Base-by-base conservation (phyloP, 2,329 filamentous ascomycete species). In the Scleromitrula shiraiana region DNA sequence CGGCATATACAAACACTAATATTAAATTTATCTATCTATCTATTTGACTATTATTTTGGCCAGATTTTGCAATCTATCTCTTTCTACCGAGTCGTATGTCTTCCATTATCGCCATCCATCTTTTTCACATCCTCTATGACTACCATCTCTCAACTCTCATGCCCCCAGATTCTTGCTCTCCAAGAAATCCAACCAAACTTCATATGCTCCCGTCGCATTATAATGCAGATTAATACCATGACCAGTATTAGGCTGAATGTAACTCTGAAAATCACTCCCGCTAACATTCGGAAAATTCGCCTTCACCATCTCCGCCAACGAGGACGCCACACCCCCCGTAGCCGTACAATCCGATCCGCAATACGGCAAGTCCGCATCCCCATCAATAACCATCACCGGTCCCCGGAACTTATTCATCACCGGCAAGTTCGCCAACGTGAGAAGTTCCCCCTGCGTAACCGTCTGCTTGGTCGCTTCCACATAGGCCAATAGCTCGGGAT, bases 311-410 rank as follows among this genome's bases (percentile, higher is more conserved):
- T 64, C 56, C 1, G 68, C 61, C 30, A 57, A 45, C 4, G 41
- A 50, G 2, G 49, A 17, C 3, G 50, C 46, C n/a, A 32, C 51
- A 33, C 62, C 54, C 12, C 64, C 67, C 0, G 71, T 75, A 17
- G 63, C 66, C 3, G 67, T 58, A 64, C 79, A 83, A 62, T 83
- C 73, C 22, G 78, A 76, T 3, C 79, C 80, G 50, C 81, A 84
- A 62, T 78, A 83, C 5, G 75, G 72, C 9, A 74, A 50, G 41
- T 80, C 74, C 10, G 62, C 12, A 46, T 64, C 53, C 49, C 80
- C 79, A 26, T 77, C 82, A 50, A 83, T 69, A 41, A 83, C 68
- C 38, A 80, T 63, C 0, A 79, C 77, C 0, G 79, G 76, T 0
- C 77, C 79, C 2, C 59, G 63, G 56, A 77, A 79, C 0, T 59